A percentile compares a stretch with the other conserved stretches of the same genome.
These are phyloP conservation scores for Metschnikowia similis DNA, from an alignment of 805 yeast genomes.

Conservation along the genomic window DNA sequence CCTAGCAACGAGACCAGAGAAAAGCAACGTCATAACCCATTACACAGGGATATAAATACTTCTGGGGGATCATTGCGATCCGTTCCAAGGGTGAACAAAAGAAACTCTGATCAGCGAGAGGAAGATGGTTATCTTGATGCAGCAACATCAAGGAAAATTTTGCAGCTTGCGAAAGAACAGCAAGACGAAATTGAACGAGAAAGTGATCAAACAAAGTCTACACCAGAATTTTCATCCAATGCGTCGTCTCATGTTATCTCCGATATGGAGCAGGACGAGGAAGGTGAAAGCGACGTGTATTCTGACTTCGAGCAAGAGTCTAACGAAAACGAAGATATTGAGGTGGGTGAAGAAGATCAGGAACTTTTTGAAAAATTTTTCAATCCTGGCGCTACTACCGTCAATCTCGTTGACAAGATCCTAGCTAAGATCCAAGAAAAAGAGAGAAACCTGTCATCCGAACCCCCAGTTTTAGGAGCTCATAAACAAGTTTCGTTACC, in stretches of 20 bases:
- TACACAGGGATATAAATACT: conserved; percentile 72
- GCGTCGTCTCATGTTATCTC: conserved; percentile 18
- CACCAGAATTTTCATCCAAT: conserved; percentile 7
- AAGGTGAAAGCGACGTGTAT: conserved; percentile 48
- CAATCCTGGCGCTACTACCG: conserved; percentile 34
- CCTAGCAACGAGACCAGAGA: conserved; percentile 46
- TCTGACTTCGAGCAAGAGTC: conserved; percentile 47
- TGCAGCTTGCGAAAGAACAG: conserved; percentile 87
- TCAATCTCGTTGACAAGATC: conserved; percentile 86
- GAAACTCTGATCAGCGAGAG: conserved; percentile 36
- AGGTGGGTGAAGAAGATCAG: conserved; percentile 76
- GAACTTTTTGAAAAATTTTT: conserved; percentile 78
- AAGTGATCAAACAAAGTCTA: neutral
- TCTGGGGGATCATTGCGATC: conserved; percentile 66
- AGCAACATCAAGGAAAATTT: conserved; percentile 73
- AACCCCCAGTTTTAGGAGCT: neutral
- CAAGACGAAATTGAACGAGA: conserved; percentile 76
- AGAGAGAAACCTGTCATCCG: conserved; percentile 40
- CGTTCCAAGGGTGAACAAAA: conserved; percentile 25
- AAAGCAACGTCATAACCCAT: conserved; percentile 75
- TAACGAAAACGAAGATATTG: conserved; percentile 55
- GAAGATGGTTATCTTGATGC: conserved; percentile 76
- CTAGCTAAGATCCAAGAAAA: conserved; percentile 84
- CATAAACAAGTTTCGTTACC: conserved; percentile 79
- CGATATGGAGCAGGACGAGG: conserved; percentile 37